These are phyloP conservation scores for Blastomyces percursus DNA, from an alignment of 2,329 filamentous ascomycete species.

Conservation along the genomic window DNA sequence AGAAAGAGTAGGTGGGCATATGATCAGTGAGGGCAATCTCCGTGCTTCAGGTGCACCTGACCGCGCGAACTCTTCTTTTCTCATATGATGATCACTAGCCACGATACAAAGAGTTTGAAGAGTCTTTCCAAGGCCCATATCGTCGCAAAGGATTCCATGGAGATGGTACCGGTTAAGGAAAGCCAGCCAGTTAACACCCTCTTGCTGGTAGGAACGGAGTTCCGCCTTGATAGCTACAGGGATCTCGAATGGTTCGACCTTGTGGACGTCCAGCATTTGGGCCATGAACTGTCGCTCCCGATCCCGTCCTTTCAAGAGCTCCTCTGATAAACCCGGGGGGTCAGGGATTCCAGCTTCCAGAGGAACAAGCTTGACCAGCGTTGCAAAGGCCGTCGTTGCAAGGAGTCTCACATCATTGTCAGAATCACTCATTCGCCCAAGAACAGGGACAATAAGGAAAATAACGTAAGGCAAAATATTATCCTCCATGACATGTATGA, in stretches of 20 bases:
- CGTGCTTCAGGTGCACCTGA: conserved; percentile 68
- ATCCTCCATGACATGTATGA: conserved; percentile 98
- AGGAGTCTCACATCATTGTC: conserved; percentile 91
- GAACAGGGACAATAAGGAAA: conserved; percentile 92
- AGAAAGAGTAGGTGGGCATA: conserved; percentile 90
- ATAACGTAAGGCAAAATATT: conserved; percentile 94
- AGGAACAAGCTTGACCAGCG: conserved; percentile 90
- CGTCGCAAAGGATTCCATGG: conserved; percentile 95
- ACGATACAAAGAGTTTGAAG: conserved; percentile 96
- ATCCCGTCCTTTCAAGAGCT: conserved; percentile 80
- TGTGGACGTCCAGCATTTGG: conserved; percentile 91
- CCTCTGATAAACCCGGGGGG: conserved; percentile 79
- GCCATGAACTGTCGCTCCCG: conserved; percentile 92
- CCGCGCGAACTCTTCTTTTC: conserved; percentile 79
- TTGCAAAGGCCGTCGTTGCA: conserved; percentile 93
- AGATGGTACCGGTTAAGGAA: conserved; percentile 98
- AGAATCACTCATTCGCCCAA: conserved; percentile 96
- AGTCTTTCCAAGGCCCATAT: conserved; percentile 98
- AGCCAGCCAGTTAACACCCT: conserved; percentile 96
- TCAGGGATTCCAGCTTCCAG: conserved; percentile 96
- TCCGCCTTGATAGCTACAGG: conserved; percentile 96
- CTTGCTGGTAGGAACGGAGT: conserved; percentile 92
- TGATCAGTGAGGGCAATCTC: conserved; percentile 78
- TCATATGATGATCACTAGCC: conserved; percentile 89
- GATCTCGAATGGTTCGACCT: conserved; percentile 86